Evolutionary conservation across 495 filamentous ascomycete species (phyloP), one percentile per base, ranked within the genome.

Genomic region (Letharia lupina): DNA sequence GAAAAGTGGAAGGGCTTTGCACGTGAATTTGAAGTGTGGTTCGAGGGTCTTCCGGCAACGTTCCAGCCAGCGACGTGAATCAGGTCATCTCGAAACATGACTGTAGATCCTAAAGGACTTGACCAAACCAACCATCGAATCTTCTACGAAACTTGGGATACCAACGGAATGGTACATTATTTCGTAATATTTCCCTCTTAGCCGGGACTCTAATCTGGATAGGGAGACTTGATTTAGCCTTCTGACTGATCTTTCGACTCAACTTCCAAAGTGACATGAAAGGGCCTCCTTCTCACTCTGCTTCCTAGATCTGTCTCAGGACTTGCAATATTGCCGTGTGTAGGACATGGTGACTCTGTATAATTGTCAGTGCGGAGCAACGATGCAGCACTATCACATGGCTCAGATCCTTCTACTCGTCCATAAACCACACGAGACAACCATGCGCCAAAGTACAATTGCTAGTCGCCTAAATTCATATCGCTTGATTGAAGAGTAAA

Each of bases 341-440:
- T 39, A 39, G 37, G 8, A 8, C 4, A 39, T 39, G 37, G 1
- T 39, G 37, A 39, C 37, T 39, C 37, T 39, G 37, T 39, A 39
- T 39, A 8, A 39, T 39, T 39, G 8, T 39, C 37, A 39, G 37
- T 39, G 37, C 37, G 37, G 81, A 1, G 84, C 84, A 7, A 82
- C 82, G 13, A 86, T 87, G 83, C 85, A 39, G 70, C 79, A 79
- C 66, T 88, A 85, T 69, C 84, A 88, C 69, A 85, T 88, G 81
- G 82, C 83, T 0, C 83, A 82, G 56, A 86, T 86, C 41, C 75
- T 87, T 52, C 75, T 88, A 16, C 77, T 86, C 13, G 80, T 85
- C 71, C 83, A 88, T 70, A 85, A 85, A 66, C 84, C 86, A 28
- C 81, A 84, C 44, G 79, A 84, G 48, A 80, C 83, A 11, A 84